Evolutionary conservation across 805 yeast genomes (phyloP), one percentile per base, ranked within the genome.

Genomic region (Ogataea ganodermae): DNA sequence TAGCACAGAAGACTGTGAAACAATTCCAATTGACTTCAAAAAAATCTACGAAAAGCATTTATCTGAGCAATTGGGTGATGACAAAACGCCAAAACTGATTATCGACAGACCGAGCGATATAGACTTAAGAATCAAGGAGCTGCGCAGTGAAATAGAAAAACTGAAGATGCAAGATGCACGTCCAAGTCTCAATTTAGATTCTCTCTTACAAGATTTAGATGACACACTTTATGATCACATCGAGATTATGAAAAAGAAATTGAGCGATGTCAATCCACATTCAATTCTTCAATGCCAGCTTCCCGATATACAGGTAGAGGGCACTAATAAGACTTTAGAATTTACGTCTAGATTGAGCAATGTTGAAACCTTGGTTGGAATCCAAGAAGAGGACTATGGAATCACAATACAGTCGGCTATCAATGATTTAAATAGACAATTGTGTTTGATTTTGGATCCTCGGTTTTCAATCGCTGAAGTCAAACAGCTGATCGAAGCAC

Each of bases 371-470:
- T 8, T 46, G 24, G 16, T 50, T 45, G 53, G 66, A 40, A 27
- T 31, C 22, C 2, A 39, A 13, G 49, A 41, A 38, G 13, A 43
- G 44, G 20, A 21, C 23, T 12, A 13, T 21, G 24, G 22, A 6
- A 16, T 40, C 10, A 37, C 68, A 2, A 16, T 65, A 2, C 64
- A 62, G 40, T 46, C 56, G 3, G 44, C 47, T 16, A 50, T 65
- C 3, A 58, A 60, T 41, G 68, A 66, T 49, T 37, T 66, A 4
- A 54, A 60, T 28, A 45, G 62, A 35, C 43, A 55, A 27, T 18
- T 59, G 1, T 55, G 57, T 23, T 4, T 65, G 9, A 21, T 63
- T 2, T 17, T 53, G 3, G 54, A 55, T 20, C 56, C 59, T 2
- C 52, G 52, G 2, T 44, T 40, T 14, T 37, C 53, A 3, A 14